Conservation (phyloP, 2,329 filamentous ascomycete species). For the Curvularia spicifera region DNA sequence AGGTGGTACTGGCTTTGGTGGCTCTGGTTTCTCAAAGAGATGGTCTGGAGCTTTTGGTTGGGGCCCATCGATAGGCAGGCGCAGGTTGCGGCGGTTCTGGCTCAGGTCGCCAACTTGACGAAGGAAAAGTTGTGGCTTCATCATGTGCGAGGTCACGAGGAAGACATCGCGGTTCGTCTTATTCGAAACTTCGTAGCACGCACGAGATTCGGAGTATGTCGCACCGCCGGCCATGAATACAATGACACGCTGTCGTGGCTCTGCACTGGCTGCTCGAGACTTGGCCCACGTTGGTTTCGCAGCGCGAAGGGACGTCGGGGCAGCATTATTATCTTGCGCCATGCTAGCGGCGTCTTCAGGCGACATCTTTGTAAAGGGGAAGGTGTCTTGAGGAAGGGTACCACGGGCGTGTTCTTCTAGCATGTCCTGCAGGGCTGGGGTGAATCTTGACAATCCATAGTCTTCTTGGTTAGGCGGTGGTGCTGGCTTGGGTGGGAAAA, state of each 20-base stretch:
- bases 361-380: conserved; percentile 61
- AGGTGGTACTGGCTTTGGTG: conserved; percentile 61
- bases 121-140: conserved; percentile 81
- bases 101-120: conserved; percentile 82
- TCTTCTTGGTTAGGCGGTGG: conserved; percentile 67
- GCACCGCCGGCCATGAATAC: conserved; percentile 96
- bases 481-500: conserved; percentile 73
- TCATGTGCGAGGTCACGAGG: conserved; percentile 89
- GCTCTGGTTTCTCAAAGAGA: conserved; percentile 75
- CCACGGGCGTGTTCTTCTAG: conserved; percentile 69
- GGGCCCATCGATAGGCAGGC: conserved; percentile 81
- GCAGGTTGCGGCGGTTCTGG: conserved; percentile 74
- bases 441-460: conserved; percentile 84
- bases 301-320: conserved; percentile 74
- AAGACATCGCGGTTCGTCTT: conserved; percentile 81
- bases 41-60: conserved; percentile 83
- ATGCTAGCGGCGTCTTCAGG: conserved; percentile 66
- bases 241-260: conserved; percentile 88
- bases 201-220: conserved; percentile 86
- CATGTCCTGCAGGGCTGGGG: conserved; percentile 80
- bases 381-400: conserved; percentile 52
- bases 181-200: conserved; percentile 85
- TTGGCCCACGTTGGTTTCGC: conserved; percentile 97
- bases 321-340: conserved; percentile 58
- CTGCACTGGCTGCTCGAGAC: conserved; percentile 72